These are phyloP conservation scores for Colletotrichum camelliae DNA, from an alignment of 2,329 filamentous ascomycete species.

Conservation along the genomic window DNA sequence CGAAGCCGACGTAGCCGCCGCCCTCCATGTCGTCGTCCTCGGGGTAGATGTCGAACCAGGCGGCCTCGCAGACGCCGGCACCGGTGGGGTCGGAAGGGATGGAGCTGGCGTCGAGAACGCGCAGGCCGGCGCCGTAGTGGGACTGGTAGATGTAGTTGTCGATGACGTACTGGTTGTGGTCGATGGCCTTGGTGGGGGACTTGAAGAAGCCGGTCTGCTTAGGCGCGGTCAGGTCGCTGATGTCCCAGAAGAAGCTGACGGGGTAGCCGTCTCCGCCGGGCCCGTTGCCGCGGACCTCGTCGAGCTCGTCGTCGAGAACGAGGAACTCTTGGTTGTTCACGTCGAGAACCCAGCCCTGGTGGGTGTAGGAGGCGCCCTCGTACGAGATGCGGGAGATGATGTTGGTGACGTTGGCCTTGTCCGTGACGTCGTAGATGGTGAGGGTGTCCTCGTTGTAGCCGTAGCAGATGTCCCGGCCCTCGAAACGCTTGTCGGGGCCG, in stretches of 20 bases:
- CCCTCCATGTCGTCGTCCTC: slow-evolving; percentile 49
- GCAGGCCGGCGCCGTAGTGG: slow-evolving; percentile 56
- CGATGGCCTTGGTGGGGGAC: slow-evolving; percentile 43
- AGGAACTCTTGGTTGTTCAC: slow-evolving; percentile 48
- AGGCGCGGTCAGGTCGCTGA: slow-evolving; percentile 46
- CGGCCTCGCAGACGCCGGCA: slow-evolving; percentile 48
- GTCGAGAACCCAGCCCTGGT: slow-evolving; percentile 62
- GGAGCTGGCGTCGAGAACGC: slow-evolving; percentile 40
- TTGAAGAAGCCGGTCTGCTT: slow-evolving; percentile 49
- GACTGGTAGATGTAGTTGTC: slow-evolving; percentile 52
- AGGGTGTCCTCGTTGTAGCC: slow-evolving; percentile 59
- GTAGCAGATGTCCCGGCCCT: slow-evolving; percentile 59
- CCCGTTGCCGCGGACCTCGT: slow-evolving; percentile 47
- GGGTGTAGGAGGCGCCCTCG: slow-evolving; percentile 61
- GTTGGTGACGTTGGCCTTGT: slow-evolving; percentile 49
- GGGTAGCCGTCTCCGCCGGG: slow-evolving; percentile 47
- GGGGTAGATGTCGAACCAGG: slow-evolving; percentile 56
- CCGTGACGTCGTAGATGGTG: slow-evolving; percentile 59
- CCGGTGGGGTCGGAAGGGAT: slow-evolving; percentile 48
- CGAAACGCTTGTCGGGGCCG: slow-evolving; percentile 53
- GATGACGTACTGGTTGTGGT: slow-evolving; percentile 55
- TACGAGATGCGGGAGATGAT: slow-evolving; percentile 59
- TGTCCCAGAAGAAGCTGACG: slow-evolving; percentile 58
- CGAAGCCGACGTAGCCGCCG: slow-evolving; percentile 44
- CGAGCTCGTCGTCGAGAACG: slow-evolving; percentile 58